Base-by-base conservation (phyloP, 1,284 basidiomycete species). In the Nidula niveotomentosa region DNA sequence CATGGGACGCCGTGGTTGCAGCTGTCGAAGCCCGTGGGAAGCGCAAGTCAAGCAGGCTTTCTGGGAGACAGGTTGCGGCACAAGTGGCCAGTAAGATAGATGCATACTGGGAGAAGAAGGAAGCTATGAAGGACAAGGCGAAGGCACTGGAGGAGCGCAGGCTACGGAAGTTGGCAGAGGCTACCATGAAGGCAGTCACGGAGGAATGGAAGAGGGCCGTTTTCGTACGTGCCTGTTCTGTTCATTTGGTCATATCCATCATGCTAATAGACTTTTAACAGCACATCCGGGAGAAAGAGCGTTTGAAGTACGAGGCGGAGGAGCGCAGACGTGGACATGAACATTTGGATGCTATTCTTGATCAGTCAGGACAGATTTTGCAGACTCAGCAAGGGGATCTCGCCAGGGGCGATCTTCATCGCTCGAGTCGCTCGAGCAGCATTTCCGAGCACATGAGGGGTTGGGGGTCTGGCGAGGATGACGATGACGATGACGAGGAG, bases 181-280 rank as follows among this genome's bases (percentile, higher is more conserved):
- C 79, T 48, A 90, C 86, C 0, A 76, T 86, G 52, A 83, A 81
- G 60, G 77, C 90, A 63, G 86, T 98, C 17, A 76, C 84, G 30
- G 83, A 80, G 36, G 90, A 94, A 62, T 98, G 96, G 96, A 91
- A 89, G 66, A 85, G 94, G 61, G 96, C 93, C 1, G 86, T 95
- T 49, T 89, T 90, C 63, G 93, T 94, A 67, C 69, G 91, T 81
- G 6, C 15, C 9, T 9, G 2, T 6, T 37, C 43, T 36, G 44
- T 3, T 44, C 44, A 33, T 36, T 46, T 51, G 17, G n/a, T 51
- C 12, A 48, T 47, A 17, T 49, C 39, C 34, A 53, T 13, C 13
- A 15, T 36, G 6, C 15, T 53, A 48, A 55, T 39, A 41, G 17
- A 5, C 49, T 48, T 57, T 48, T 52, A 54, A 15, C 55, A 88